Percentiles rank a stretch among this genome's conserved stretches.
Conservation (phyloP, 768 basidiomycete species). For the Rubroboletus pulcherrimus region DNA sequence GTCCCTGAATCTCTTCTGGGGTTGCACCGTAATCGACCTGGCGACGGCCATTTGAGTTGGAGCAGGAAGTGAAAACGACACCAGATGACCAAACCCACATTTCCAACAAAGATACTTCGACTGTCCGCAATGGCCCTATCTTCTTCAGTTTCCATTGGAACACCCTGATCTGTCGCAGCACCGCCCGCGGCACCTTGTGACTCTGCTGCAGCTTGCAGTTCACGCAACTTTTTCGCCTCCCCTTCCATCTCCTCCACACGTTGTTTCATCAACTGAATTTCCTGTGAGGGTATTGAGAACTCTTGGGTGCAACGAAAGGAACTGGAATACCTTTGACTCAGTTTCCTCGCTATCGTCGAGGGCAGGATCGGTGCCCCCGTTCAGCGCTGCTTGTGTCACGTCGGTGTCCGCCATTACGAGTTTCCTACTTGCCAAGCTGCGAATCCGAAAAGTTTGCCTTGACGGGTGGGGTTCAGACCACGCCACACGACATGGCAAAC, state of each 20-base stretch:
- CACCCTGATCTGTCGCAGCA: conserved; percentile 41
- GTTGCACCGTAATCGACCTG: conserved; percentile 98
- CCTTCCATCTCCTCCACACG: conserved; percentile 91
- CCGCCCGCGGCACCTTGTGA: conserved; percentile 47
- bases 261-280: conserved; percentile 88
- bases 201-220: conserved; percentile 78
- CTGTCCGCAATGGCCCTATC: conserved; percentile 77
- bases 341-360: conserved; percentile 63
- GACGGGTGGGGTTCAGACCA: conserved; percentile 3
- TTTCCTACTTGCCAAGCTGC: conserved; percentile 14
- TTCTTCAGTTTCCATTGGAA: conserved; percentile 75
- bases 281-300: conserved; percentile 42
- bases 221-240: conserved; percentile 82
- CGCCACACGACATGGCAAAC: conserved; percentile 27
- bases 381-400: conserved; percentile 38
- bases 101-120: conserved; percentile 93
- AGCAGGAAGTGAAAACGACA: conserved; percentile 4
- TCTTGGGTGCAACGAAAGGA: conserved; percentile 5
- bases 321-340: conserved; percentile 50
- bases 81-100: conserved; percentile 55
- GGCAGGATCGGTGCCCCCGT: conserved; percentile 24
- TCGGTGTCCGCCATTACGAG: conserved; percentile 51
- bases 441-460: conserved; percentile 24
- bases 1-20: conserved; percentile 95
- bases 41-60: conserved; percentile 9